These are phyloP conservation scores for Dendrobium officinale DNA, from an alignment of 106 monocot species.

Conservation along the genomic window DNA sequence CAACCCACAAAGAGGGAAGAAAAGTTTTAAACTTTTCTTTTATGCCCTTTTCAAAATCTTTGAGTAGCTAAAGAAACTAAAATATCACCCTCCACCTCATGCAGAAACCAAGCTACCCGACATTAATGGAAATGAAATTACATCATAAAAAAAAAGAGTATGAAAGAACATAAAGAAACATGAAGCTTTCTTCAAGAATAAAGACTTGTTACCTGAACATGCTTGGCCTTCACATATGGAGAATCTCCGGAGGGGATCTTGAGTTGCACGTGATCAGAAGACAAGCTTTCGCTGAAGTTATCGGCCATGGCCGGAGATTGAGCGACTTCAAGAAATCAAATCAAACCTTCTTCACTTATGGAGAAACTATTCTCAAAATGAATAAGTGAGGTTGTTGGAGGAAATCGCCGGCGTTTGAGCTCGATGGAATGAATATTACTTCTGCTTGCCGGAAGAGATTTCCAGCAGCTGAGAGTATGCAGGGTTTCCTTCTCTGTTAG, in stretches of 20 bases:
- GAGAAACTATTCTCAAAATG: neutral
- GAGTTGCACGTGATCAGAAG: neutral
- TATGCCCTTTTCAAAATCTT: neutral
- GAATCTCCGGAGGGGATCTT: conserved; percentile 9
- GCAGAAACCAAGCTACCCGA: neutral
- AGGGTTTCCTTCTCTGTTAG: neutral
- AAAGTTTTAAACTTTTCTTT: neutral
- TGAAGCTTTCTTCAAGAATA: neutral
- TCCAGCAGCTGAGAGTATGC: neutral
- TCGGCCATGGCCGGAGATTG: neutral
- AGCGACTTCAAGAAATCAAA: neutral
- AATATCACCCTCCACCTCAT: neutral
- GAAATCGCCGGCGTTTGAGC: neutral
- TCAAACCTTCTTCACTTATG: neutral
- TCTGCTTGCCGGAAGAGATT: neutral
- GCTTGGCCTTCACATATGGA: conserved; percentile 8
- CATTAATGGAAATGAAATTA: too few relatives aligned
- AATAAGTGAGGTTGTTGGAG: neutral
- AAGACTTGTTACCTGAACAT: conserved; percentile 1
- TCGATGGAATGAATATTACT: neutral
- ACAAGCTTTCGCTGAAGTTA: neutral
- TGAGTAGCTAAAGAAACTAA: neutral
- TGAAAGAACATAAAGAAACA: conserved; percentile 4
- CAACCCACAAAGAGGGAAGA: neutral
- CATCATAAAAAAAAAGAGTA: too few relatives aligned